Percentiles rank a stretch among this genome's conserved stretches.
phyloP scores from a whole-genome alignment of 1,139 yeast genomes.

The Zhuliangozyma parablackwelliae region DNA sequence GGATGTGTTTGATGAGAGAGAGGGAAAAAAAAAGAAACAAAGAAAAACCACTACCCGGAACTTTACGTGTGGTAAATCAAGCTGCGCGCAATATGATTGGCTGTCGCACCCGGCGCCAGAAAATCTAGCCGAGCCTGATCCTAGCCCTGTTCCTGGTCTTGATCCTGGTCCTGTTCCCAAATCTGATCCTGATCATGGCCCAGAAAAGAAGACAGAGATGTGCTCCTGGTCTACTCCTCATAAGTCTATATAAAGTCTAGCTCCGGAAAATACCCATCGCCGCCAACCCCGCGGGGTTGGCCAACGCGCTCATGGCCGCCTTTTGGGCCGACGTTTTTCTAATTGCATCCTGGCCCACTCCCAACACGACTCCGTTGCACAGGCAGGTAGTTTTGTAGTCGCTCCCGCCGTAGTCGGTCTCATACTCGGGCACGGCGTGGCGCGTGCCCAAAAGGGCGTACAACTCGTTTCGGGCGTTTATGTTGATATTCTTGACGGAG shows the following conservation, averaged over 20 bases:
- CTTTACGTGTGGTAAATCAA: too few relatives aligned
- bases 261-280: conserved; percentile 11
- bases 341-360: conserved; percentile 27
- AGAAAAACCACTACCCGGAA: background rate
- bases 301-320: conserved; percentile 29
- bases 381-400: conserved; percentile 16
- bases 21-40: conserved; percentile 1
- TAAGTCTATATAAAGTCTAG: too few relatives aligned
- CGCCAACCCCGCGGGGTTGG: conserved; percentile 15
- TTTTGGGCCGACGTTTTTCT: conserved; percentile 28
- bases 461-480: conserved; percentile 22
- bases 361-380: conserved; percentile 26
- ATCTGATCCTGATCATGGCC: too few relatives aligned
- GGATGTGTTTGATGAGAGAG: conserved; percentile 1
- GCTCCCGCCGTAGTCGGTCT: conserved; percentile 13
- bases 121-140: background rate
- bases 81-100: background rate
- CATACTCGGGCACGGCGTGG: conserved; percentile 19
- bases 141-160: too few relatives aligned
- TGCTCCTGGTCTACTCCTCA: too few relatives aligned
- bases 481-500: conserved; percentile 10
- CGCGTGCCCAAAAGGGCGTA: conserved; percentile 22
- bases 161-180: too few relatives aligned
- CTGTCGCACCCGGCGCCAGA: background rate
- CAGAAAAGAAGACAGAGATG: too few relatives aligned